phyloP scores from a whole-genome alignment of 495 filamentous ascomycete species.

The Hypoxylon lienhwacheense region DNA sequence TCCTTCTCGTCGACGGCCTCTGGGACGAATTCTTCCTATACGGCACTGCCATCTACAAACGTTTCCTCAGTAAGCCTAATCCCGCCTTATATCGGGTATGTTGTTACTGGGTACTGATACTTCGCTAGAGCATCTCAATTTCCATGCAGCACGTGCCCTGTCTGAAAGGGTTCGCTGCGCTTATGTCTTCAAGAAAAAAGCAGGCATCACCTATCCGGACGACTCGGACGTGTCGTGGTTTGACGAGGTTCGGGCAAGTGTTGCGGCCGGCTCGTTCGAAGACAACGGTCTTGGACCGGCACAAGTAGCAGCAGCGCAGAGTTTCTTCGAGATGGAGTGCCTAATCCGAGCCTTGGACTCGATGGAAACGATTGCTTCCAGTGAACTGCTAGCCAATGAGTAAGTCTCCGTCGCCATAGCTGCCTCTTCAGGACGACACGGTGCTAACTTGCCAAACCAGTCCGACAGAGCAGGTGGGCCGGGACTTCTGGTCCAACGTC shows the following conservation, averaged over 20 bases:
- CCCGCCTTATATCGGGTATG: neutral
- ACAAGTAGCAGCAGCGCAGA: slow-evolving; percentile 55
- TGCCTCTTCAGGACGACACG: neutral
- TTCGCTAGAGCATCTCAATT: slow-evolving; percentile 50
- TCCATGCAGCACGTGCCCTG: slow-evolving; percentile 68
- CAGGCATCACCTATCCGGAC: slow-evolving; percentile 37
- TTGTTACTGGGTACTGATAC: slow-evolving; percentile 32
- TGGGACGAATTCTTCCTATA: slow-evolving; percentile 70
- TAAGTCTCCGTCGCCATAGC: slow-evolving; percentile 27
- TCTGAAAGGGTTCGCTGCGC: slow-evolving; percentile 52
- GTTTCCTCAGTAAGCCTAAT: slow-evolving; percentile 72
- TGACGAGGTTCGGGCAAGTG: slow-evolving; percentile 43
- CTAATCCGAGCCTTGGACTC: slow-evolving; percentile 66
- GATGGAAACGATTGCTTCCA: slow-evolving; percentile 58
- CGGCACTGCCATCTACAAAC: slow-evolving; percentile 69
- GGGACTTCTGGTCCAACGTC: slow-evolving; percentile 50
- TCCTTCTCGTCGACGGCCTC: slow-evolving; percentile 67
- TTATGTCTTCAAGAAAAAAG: slow-evolving; percentile 46
- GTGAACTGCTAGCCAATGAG: slow-evolving; percentile 50
- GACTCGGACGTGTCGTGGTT: slow-evolving; percentile 45
- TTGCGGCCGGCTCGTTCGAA: slow-evolving; percentile 40
- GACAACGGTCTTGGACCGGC: slow-evolving; percentile 40
- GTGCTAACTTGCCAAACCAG: slow-evolving; percentile 23
- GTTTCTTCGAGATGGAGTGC: slow-evolving; percentile 73
- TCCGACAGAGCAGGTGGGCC: slow-evolving; percentile 34